Evolutionary conservation across 352 stramenopile genomes (phyloP).

Genomic region (Phytophthora sp.): DNA sequence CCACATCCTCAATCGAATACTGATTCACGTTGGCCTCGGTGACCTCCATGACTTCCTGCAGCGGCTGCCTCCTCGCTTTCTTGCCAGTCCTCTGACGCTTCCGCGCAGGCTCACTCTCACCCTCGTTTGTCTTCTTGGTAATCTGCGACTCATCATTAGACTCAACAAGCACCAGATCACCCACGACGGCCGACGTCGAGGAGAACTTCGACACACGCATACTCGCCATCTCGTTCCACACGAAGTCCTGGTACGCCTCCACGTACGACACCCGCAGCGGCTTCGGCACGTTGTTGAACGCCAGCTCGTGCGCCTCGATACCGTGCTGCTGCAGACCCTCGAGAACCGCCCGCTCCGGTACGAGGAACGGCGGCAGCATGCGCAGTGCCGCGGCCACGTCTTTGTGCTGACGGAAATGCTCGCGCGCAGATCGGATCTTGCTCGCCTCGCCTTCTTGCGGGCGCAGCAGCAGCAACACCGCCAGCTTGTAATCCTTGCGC

Average conservation of each 20-base stretch:
- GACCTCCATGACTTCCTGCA: conserved; percentile 58
- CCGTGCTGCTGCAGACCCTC: conserved; percentile 79
- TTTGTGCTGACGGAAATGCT: conserved; percentile 87
- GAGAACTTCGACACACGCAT: conserved; percentile 81
- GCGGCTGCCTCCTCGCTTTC: conserved; percentile 12
- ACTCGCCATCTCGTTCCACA: conserved; percentile 96
- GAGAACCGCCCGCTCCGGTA: conserved; percentile 73
- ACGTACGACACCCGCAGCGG: conserved; percentile 71
- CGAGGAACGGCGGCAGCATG: conserved; percentile 78
- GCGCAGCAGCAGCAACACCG: conserved; percentile 92
- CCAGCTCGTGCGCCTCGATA: conserved; percentile 73
- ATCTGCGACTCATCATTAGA: conserved; percentile 14
- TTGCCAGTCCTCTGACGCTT: conserved; percentile 44
- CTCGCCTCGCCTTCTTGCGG: conserved; percentile 82
- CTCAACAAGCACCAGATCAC: conserved; percentile 88
- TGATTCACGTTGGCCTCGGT: conserved; percentile 84
- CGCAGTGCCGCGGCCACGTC: conserved; percentile 76
- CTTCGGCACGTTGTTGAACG: conserved; percentile 69
- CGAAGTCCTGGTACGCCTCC: conserved; percentile 92
- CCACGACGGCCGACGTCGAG: conserved; percentile 64
- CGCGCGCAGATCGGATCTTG: conserved; percentile 77
- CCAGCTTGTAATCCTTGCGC: conserved; percentile 93
- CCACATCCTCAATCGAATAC: conserved; percentile 94
- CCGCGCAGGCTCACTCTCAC: conserved; percentile 26
- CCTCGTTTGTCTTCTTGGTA: conserved; percentile 14